Percentiles rank a stretch among this genome's conserved stretches.
Conservation (phyloP, 768 basidiomycete species). For the Phaeotremella fagi region DNA sequence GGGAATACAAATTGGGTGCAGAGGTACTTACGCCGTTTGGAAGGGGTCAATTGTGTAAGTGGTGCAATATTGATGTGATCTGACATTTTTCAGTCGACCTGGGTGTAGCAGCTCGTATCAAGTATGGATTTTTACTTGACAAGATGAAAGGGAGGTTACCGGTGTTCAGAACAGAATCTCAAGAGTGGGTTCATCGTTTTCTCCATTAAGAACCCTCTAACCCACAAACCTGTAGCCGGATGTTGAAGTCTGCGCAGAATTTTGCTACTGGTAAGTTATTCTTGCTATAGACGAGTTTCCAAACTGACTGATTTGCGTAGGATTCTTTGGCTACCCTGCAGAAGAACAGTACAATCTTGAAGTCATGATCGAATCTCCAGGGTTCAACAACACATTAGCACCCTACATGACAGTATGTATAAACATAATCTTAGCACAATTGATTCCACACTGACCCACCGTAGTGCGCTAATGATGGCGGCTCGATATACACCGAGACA, state of each 20-base stretch:
- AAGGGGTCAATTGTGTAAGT: constrained; percentile 66
- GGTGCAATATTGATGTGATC: neutral
- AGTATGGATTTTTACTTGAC: constrained; percentile 74
- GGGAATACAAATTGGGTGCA: constrained; percentile 82
- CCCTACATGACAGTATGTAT: constrained; percentile 63
- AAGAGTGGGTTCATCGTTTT: constrained; percentile 49
- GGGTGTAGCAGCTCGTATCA: constrained; percentile 60
- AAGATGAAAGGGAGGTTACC: constrained; percentile 65
- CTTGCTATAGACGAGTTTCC: neutral
- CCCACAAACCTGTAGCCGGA: constrained; percentile 52
- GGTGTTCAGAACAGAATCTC: constrained; percentile 73
- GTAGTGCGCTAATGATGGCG: constrained; percentile 50
- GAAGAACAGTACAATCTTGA: constrained; percentile 68
- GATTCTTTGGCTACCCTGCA: constrained; percentile 69
- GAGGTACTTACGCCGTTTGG: constrained; percentile 86
- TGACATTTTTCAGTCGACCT: constrained; percentile 53
- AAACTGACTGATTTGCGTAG: constrained; percentile 36
- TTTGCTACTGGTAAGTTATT: constrained; percentile 55
- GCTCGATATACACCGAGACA: neutral
- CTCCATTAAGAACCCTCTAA: neutral
- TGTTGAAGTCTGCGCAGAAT: constrained; percentile 51
- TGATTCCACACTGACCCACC: neutral
- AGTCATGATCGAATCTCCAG: constrained; percentile 64
- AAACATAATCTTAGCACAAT: neutral
- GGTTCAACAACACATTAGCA: constrained; percentile 77